Conservation (phyloP, 2,329 filamentous ascomycete species). For the Nothophaeocryptopus gaeumannii region DNA sequence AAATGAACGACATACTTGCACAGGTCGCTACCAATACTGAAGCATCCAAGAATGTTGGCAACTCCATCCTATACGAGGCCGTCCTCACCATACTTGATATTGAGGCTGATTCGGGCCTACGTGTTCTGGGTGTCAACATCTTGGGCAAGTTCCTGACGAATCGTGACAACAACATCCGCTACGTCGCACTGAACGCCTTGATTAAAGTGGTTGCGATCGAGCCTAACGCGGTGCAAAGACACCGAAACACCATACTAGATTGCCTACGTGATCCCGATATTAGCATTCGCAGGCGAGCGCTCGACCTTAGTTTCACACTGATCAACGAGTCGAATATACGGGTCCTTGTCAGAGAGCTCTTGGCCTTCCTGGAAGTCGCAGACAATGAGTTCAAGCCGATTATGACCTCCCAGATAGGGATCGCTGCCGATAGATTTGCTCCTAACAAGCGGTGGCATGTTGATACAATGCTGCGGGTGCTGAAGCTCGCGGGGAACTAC, state of each 20-base stretch:
- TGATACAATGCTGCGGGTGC: constrained; percentile 91
- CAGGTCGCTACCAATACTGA: constrained; percentile 94
- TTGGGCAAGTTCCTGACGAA: constrained; percentile 98
- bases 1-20: constrained; percentile 97
- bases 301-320: constrained; percentile 95
- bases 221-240: constrained; percentile 93
- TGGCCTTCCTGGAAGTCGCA: constrained; percentile 93
- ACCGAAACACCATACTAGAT: constrained; percentile 95
- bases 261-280: constrained; percentile 96
- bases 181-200: constrained; percentile 93
- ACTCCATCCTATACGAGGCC: constrained; percentile 95
- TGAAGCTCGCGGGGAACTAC: constrained; percentile 92
- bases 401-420: constrained; percentile 97
- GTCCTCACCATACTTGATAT: constrained; percentile 97
- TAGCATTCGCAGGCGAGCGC: constrained; percentile 89
- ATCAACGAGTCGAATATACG: constrained; percentile 97
- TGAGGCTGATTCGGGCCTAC: constrained; percentile 89
- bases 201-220: constrained; percentile 98
- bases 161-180: constrained; percentile 98
- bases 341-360: constrained; percentile 84
- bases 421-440: constrained; percentile 91
- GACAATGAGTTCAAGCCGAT: constrained; percentile 98
- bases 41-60: constrained; percentile 96
- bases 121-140: constrained; percentile 96
- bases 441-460: constrained; percentile 98